Percentiles rank a stretch among this genome's conserved stretches.
phyloP scores from a whole-genome alignment of 208 protist species.

The Endotrypanum monterogeii region DNA sequence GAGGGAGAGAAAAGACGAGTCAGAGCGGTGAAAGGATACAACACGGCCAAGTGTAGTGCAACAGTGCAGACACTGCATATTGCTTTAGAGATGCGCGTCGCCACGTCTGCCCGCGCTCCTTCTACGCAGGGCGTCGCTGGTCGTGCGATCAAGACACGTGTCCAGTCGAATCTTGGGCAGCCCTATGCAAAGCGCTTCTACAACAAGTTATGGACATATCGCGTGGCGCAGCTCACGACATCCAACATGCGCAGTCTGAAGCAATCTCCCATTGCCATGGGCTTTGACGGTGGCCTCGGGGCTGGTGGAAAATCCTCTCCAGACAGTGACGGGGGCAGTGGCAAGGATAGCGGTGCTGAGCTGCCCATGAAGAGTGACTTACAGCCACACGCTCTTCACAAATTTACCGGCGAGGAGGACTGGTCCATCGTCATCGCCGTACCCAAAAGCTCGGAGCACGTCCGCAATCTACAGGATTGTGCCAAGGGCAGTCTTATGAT shows the following conservation, averaged over 20 bases:
- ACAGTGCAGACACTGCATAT: not conserved
- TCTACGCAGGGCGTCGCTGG: slow-evolving; percentile 53
- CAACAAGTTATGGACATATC: slow-evolving; percentile 81
- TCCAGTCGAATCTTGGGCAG: slow-evolving; percentile 69
- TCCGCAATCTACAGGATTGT: slow-evolving; percentile 67
- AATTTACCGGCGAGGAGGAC: slow-evolving; percentile 65
- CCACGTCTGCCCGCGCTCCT: slow-evolving; percentile 3
- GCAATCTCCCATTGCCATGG: slow-evolving; percentile 54
- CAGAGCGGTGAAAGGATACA: no score
- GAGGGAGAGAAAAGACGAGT: no score
- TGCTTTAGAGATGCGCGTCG: not conserved
- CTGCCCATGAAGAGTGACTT: slow-evolving; percentile 76
- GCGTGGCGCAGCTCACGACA: slow-evolving; percentile 83
- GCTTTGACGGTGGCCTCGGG: slow-evolving; percentile 32
- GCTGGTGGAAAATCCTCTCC: slow-evolving; percentile 1
- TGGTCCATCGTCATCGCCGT: slow-evolving; percentile 75
- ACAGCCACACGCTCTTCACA: slow-evolving; percentile 83
- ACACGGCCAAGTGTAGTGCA: not conserved
- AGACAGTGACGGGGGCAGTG: slow-evolving; percentile 6
- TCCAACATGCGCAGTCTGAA: slow-evolving; percentile 68
- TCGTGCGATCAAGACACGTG: slow-evolving; percentile 71
- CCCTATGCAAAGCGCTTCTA: slow-evolving; percentile 69
- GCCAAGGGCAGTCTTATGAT: slow-evolving; percentile 77
- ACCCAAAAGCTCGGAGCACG: slow-evolving; percentile 78
- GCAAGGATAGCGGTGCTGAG: slow-evolving; percentile 20